Percentiles rank a stretch among this genome's conserved stretches.
These are phyloP conservation scores for Leccinum boreale DNA, from an alignment of 768 basidiomycete species.

Conservation along the genomic window DNA sequence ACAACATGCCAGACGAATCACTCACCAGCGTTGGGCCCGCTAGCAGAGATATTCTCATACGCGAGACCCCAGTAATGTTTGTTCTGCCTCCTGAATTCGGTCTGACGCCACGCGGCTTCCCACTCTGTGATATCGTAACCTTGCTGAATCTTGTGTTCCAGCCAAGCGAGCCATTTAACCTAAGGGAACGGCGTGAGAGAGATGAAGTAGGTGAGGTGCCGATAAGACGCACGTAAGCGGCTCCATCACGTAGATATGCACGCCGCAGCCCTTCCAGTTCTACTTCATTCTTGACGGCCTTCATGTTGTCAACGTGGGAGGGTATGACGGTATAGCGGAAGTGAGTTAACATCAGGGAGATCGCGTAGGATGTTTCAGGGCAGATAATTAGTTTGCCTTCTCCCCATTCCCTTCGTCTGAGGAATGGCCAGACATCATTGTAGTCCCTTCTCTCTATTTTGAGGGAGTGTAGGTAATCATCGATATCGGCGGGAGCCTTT, in stretches of 20 bases:
- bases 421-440: constrained; percentile 74
- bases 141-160: constrained; percentile 73
- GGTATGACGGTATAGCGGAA: constrained; percentile 73
- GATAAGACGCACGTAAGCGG: constrained; percentile 61
- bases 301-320: constrained; percentile 69
- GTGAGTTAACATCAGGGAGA: constrained; percentile 81
- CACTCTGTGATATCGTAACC: constrained; percentile 88
- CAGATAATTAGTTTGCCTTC: constrained; percentile 76
- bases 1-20: neutral
- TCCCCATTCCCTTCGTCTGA: constrained; percentile 73
- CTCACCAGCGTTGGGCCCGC: constrained; percentile 80
- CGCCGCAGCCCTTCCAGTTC: constrained; percentile 80
- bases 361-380: constrained; percentile 76
- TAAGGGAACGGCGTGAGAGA: constrained; percentile 24
- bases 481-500: constrained; percentile 60
- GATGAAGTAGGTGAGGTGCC: constrained; percentile 3
- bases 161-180: constrained; percentile 86
- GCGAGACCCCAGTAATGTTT: constrained; percentile 82
- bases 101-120: constrained; percentile 83
- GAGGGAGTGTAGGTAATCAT: constrained; percentile 54
- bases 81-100: constrained; percentile 66
- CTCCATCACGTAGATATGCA: constrained; percentile 90
- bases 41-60: constrained; percentile 87
- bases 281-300: constrained; percentile 84
- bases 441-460: constrained; percentile 64